Conservation (phyloP, 805 yeast species). For the Priceomyces melissophilus region DNA sequence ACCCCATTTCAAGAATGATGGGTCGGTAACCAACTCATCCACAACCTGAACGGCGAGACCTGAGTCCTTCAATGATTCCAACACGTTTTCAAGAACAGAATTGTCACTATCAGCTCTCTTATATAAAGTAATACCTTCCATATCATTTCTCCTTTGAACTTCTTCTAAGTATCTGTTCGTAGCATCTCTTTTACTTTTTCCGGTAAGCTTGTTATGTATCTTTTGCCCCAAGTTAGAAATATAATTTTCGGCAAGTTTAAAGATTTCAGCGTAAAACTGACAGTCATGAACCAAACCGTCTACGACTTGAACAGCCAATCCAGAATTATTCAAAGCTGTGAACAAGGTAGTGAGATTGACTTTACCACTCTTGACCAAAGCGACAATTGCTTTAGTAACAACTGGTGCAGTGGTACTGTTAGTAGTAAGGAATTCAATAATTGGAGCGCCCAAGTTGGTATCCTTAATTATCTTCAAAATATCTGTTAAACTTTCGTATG, state of each 20-base stretch:
- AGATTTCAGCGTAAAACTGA: constrained; percentile 36
- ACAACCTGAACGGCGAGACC: constrained; percentile 41
- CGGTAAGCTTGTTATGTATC: constrained; percentile 22
- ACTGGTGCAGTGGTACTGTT: constrained; percentile 29
- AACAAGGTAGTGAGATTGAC: constrained; percentile 35
- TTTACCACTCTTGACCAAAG: constrained; percentile 27
- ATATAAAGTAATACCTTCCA: background rate
- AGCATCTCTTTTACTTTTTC: constrained; percentile 20
- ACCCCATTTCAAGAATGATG: constrained; percentile 36
- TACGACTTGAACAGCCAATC: constrained; percentile 37
- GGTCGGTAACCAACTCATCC: constrained; percentile 33
- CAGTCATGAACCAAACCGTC: constrained; percentile 35
- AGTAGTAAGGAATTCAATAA: constrained; percentile 30
- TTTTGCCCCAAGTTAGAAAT: constrained; percentile 28
- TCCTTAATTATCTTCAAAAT: constrained; percentile 34
- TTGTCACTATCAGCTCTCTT: constrained; percentile 14
- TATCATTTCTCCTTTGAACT: background rate
- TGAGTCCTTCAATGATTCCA: constrained; percentile 42
- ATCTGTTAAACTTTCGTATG: constrained; percentile 38
- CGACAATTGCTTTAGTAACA: constrained; percentile 25
- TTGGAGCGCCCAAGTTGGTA: constrained; percentile 34
- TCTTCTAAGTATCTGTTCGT: constrained; percentile 5
- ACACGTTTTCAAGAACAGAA: constrained; percentile 28
- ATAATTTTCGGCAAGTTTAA: constrained; percentile 29
- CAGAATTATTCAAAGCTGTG: constrained; percentile 39